A percentile compares a stretch with the other conserved stretches of the same genome.
Conservation (phyloP, 2,329 filamentous ascomycete species). For the Fusarium pseudonygamai region DNA sequence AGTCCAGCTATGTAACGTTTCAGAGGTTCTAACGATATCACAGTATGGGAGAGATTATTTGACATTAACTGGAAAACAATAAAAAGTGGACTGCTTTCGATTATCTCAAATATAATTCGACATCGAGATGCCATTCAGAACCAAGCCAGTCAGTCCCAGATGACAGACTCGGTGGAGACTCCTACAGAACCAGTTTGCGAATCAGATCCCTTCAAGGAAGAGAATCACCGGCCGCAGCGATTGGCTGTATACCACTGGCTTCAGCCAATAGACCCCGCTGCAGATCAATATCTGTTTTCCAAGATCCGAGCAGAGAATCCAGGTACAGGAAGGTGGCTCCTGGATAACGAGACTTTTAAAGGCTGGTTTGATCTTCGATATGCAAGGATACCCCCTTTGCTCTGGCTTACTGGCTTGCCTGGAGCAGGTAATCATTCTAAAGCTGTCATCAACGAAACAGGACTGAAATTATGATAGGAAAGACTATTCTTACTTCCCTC, state of each 20-base stretch:
- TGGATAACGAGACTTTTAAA: rapidly evolving
- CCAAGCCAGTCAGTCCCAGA: background rate
- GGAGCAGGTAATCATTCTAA: rapidly evolving
- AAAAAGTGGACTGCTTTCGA: rapidly evolving
- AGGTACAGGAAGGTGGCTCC: background rate
- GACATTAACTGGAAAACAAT: background rate
- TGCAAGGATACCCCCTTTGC: rapidly evolving
- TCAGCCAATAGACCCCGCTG: rapidly evolving
- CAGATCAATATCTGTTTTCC: background rate
- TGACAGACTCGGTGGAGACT: rapidly evolving
- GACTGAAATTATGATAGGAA: background rate
- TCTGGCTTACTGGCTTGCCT: background rate
- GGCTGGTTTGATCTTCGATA: background rate
- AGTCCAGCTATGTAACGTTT: rapidly evolving
- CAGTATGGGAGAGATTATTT: background rate
- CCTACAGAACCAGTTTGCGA: rapidly evolving
- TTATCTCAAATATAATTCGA: rapidly evolving
- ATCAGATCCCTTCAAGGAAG: background rate
- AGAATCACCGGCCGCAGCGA: rapidly evolving
- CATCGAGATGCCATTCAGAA: background rate
- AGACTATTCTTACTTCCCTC: rapidly evolving
- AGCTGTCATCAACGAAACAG: rapidly evolving
- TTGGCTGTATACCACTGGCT: background rate
- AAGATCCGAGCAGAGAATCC: background rate
- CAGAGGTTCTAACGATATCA: rapidly evolving